These are phyloP conservation scores for Fusarium armeniacum DNA, from an alignment of 2,329 filamentous ascomycete genomes.

Conservation along the genomic window DNA sequence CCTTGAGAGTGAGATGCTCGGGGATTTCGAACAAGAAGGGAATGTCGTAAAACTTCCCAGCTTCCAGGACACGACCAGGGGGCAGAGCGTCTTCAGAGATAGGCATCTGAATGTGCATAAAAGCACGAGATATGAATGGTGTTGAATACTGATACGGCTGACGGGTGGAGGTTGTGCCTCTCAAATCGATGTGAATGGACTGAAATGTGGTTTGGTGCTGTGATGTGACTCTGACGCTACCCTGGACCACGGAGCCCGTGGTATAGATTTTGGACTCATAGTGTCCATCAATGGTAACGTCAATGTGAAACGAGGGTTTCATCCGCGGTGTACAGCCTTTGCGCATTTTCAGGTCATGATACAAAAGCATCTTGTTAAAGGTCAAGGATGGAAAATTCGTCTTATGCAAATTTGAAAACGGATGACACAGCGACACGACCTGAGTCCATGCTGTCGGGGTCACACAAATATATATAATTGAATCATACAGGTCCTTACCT, in stretches of 20 bases:
- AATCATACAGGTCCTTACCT: rapidly evolving
- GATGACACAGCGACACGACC: too few relatives aligned
- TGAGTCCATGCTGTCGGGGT: too few relatives aligned
- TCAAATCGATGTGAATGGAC: conserved; percentile 2
- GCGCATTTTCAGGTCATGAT: background rate
- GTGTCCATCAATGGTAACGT: background rate
- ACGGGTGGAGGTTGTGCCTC: conserved; percentile 5
- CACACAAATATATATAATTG: background rate
- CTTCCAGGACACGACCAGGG: background rate
- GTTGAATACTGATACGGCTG: conserved; percentile 14
- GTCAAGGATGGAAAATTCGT: too few relatives aligned
- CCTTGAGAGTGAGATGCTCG: background rate
- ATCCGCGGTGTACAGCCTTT: background rate
- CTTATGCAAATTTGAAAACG: too few relatives aligned
- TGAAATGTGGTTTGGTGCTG: background rate
- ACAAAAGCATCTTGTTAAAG: too few relatives aligned
- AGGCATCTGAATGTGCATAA: background rate
- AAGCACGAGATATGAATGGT: background rate
- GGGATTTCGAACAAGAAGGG: conserved; percentile 9
- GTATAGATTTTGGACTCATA: conserved; percentile 7
- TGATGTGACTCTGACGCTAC: background rate
- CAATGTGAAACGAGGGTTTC: background rate
- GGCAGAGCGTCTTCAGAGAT: background rate
- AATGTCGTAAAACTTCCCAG: background rate
- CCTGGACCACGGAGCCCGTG: background rate